Base-by-base conservation (phyloP, 345 rosid species). In the Melaleuca quinquenervia region DNA sequence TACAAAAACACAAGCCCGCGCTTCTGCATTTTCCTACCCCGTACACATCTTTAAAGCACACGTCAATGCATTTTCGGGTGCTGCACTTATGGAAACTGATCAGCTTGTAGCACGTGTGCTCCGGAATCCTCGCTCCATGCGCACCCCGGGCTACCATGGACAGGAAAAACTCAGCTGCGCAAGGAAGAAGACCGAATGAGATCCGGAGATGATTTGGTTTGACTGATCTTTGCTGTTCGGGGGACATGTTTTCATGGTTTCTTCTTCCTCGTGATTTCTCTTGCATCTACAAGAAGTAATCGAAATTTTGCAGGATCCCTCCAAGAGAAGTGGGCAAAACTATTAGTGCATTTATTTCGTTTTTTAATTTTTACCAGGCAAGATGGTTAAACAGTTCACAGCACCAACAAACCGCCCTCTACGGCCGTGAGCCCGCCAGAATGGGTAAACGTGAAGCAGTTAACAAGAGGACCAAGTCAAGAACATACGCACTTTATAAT, bases 51-150 rank as follows among this genome's bases (percentile, higher is more conserved):
- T 87, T 84, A 78, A 89, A 86, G 85, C 95, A 93, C 83, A 86
- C 85, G 51, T 84, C 80, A 58, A 51, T 84, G 89, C 94, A 91
- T 82, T 85, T 89, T 78, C 84, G 52, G 32, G 74, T 13, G 6
- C 89, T 83, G 49, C 93, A 92, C 29, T 14, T 82, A 50, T 82
- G 87, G 54, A 85, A 83, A 21, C 76, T 55, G 44, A 92, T 78
- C 84, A 48, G 50, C 85, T 87, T 92, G 56, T 85, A 91, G 82
- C 95, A 91, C 20, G 94, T 92, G 86, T 92, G 92, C 85, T 92
- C 94, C 1, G 94, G 94, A 50, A 92, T 90, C 87, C 92, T 91
- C 36, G 76, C 89, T 2, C 74, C 89, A 26, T 85, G 20, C 41
- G 27, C 88, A 8, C 50, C 88, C 5, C 49, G 49, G n/a, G 83